Base-by-base conservation (phyloP, 768 basidiomycete genomes). In the Chiua virens region DNA sequence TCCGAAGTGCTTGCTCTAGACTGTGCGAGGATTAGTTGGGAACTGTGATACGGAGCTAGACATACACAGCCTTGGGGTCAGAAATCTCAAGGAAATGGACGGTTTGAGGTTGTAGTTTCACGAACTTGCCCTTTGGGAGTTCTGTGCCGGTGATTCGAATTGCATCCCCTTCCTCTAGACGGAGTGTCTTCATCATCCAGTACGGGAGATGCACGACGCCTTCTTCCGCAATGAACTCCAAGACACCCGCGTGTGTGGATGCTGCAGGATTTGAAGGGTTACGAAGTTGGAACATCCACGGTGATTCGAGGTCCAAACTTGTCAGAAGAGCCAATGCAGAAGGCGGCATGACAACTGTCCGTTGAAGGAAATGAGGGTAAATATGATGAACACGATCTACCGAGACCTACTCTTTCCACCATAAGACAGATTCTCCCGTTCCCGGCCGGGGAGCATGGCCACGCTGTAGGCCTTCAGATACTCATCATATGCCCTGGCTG, bases 171-270 rank as follows among this genome's bases (percentile, higher is more conserved):
- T 99, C 97, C 49, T 86, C 86, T 23, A 99, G 73, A 23, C 92
- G 83, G 18, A 99, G 75, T 5, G 92, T 94, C 74, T 89, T 94
- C 96, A 99, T 99, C 91, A 99, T 96, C 97, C 97, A 99, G 60
- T 93, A 89, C 0, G 97, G 97, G 15, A 99, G 77, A 75, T 98
- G 89, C 3, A 95, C 95, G 14, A 89, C 79, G 13, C 97, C 97
- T 69, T 98, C 96, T 50, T 97, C 88, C 3, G 97, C 96, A 57
- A 98, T 98, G 71, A 99, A 99, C 66, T 99, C 97, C 25, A 99
- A 81, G 23, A 99, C 97, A 76, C 97, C 97, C 2, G 90, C 91
- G 66, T 99, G 92, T 2, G 97, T 98, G 20, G 82, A 94, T 47
- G 81, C 89, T 30, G 83, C 90, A 45, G 79, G 78, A 73, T 88